These are phyloP conservation scores for Pseudozyma pruni DNA, from an alignment of 1,284 basidiomycete species.

Conservation along the genomic window DNA sequence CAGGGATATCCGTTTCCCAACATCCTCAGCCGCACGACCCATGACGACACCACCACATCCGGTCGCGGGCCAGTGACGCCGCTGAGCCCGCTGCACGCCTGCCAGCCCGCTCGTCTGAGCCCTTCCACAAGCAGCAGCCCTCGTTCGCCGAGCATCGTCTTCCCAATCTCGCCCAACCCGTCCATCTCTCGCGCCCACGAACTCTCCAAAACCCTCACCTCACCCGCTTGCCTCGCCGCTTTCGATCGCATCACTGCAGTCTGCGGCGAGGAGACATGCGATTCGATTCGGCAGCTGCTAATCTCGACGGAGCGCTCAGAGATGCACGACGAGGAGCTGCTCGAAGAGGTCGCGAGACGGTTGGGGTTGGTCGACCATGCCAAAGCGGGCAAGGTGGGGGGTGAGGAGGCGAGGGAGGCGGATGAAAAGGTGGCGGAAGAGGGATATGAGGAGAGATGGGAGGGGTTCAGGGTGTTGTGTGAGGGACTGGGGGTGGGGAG, in stretches of 20 bases:
- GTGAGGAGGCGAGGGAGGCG: conserved; percentile 18
- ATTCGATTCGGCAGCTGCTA: conserved; percentile 18
- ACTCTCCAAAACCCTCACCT: conserved; percentile 18
- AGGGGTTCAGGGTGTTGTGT: conserved; percentile 27
- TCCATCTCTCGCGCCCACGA: conserved; percentile 33
- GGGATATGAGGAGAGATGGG: conserved; percentile 32
- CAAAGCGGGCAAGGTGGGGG: conserved; percentile 12
- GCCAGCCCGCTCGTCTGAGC: conserved; percentile 1
- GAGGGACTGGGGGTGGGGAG: conserved; percentile 23
- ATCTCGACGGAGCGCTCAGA: conserved; percentile 16
- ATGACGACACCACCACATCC: neutral
- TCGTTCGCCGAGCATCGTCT: conserved; percentile 34
- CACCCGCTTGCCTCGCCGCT: conserved; percentile 7
- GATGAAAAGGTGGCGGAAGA: conserved; percentile 30
- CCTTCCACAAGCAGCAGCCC: conserved; percentile 9
- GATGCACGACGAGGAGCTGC: conserved; percentile 30
- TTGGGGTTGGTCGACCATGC: conserved; percentile 41
- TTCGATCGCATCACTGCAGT: conserved; percentile 1
- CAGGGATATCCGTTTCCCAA: conserved; percentile 34
- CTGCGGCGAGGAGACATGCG: neutral
- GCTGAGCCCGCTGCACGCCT: conserved; percentile 22
- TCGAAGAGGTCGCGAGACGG: conserved; percentile 20
- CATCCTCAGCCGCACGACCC: conserved; percentile 10
- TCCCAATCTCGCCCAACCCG: conserved; percentile 41
- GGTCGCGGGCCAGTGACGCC: conserved; percentile 19